Evolutionary conservation across 768 basidiomycete genomes (phyloP), one percentile per base, ranked within the genome.

Genomic region (Kwoniella dejecticola): DNA sequence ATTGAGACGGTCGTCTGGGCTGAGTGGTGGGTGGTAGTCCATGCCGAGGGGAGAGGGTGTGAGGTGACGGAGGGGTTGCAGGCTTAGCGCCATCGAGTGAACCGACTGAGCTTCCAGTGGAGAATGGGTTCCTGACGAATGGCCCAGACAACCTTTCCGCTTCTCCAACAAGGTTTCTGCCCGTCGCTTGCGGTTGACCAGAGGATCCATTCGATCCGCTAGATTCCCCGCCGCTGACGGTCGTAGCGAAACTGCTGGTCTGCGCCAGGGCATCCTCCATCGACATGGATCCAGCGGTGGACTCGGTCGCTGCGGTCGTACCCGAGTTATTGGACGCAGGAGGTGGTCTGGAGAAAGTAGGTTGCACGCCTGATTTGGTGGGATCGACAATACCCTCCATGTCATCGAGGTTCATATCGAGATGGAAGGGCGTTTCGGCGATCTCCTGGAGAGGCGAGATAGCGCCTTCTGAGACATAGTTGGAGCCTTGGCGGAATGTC

Each of bases 341-440:
- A 46, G 21, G 31, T 23, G 66, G 57, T 33, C 23, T 29, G 27
- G 68, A 19, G 31, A 24, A 30, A 15, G 46, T 46, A 3, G 61
- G 60, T 6, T 49, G 58, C 19, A 54, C 60, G 46, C 59, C 63
- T n/a, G 63, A 63, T 29, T 61, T 42, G 10, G 64, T 61, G 11
- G 64, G 78, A 76, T 91, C 82, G 63, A 95, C 81, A 71, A 96
- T 91, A 5, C 88, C 93, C 38, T 89, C 87, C 84, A 96, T 91
- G 52, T 84, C 80, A 10, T 87, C 84, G 44, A 90, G 75, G 73
- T 91, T 84, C 19, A 84, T 85, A 75, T 90, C 88, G 42, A 89
- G 83, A 23, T 77, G 80, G 60, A 85, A 81, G 33, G 81, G 79
- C 13, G 74, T 77, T 42, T 72, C 71, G 31, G 49, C 44, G 13